Base-by-base conservation (phyloP, 2,329 filamentous ascomycete genomes). In the Ascochyta viciae-villosae region DNA sequence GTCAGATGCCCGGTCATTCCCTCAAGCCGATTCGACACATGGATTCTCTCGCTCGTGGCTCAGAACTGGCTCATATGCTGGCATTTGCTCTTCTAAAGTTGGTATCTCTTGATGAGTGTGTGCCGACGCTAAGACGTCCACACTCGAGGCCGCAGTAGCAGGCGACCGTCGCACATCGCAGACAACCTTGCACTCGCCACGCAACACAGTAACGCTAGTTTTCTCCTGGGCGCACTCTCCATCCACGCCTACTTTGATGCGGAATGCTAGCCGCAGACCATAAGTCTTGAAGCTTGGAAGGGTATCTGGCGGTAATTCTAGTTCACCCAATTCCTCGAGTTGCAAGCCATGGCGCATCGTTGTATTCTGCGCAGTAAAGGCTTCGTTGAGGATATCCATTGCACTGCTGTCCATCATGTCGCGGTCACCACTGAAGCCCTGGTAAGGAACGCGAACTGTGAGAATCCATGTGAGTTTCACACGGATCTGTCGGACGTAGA, bases 401-500 rank as follows among this genome's bases (percentile, higher is more conserved):
- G 35, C 39, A 4, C 8, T 23, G 24, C 7, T 27, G 24, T 35
- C 13, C 3, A 39, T n/a, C 9, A 34, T 38, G 16, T 50, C 48
- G 10, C 48, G 48, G 1, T 44, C 31, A 6, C 48, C 33, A 10
- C 31, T 50, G 5, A 42, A 8, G 1, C 48, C 48, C 1, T 31
- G 22, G 19, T 50, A 44, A 9, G 40, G 48, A 23, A 50, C 26
- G 2, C 48, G 40, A 19, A 33, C 33, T 6, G 19, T 22, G 6
- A 50, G 47, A 6, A 31, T 31, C 3, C 16, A 50, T 6, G 40
- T 50, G 10, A 50, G 39, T 16, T 50, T 50, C 15, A 44, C 40
- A 6, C 40, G 40, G 12, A 50, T 15, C 15, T 44, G 31, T 29
- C 24, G 24, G 15, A 44, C 10, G 7, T 23, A 31, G 2, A 50